Conservation (phyloP, 805 yeast genomes). For the Metschnikowia hibisci region DNA sequence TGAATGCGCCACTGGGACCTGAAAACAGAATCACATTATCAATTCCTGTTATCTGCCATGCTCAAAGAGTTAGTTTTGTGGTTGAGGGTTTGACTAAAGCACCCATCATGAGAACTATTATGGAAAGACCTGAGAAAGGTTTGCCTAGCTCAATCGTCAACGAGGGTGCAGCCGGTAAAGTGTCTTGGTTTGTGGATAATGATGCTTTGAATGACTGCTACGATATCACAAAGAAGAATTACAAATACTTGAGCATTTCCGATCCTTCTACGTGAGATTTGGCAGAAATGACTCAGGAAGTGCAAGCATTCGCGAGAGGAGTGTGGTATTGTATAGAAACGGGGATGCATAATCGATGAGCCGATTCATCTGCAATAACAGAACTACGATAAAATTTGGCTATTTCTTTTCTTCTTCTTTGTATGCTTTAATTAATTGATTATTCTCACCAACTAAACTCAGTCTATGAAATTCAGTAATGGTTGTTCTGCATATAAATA, state of each 20-base stretch:
- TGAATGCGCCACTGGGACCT: constrained; percentile 88
- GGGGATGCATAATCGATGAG: too few relatives aligned
- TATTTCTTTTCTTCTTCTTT: too few relatives aligned
- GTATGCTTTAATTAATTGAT: too few relatives aligned
- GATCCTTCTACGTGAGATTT: constrained; percentile 14
- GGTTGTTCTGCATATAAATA: too few relatives aligned
- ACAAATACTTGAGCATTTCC: constrained; percentile 48
- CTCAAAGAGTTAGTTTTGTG: constrained; percentile 88
- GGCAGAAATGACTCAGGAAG: background rate
- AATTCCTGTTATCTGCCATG: constrained; percentile 91
- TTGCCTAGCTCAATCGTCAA: constrained; percentile 90
- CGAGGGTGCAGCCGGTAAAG: constrained; percentile 95
- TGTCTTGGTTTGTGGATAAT: constrained; percentile 95
- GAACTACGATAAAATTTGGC: too few relatives aligned
- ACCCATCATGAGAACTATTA: constrained; percentile 81
- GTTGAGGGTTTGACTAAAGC: constrained; percentile 97
- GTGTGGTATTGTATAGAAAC: too few relatives aligned
- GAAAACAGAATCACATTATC: constrained; percentile 81
- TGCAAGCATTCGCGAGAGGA: too few relatives aligned
- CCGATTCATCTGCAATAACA: too few relatives aligned
- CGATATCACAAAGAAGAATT: constrained; percentile 64
- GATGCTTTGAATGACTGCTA: constrained; percentile 82
- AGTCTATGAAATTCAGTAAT: too few relatives aligned
- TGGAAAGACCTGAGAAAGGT: constrained; percentile 97
- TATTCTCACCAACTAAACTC: too few relatives aligned